Evolutionary conservation across 306 rosid species (phyloP).

Genomic region (Ammopiptanthus mongolicus): DNA sequence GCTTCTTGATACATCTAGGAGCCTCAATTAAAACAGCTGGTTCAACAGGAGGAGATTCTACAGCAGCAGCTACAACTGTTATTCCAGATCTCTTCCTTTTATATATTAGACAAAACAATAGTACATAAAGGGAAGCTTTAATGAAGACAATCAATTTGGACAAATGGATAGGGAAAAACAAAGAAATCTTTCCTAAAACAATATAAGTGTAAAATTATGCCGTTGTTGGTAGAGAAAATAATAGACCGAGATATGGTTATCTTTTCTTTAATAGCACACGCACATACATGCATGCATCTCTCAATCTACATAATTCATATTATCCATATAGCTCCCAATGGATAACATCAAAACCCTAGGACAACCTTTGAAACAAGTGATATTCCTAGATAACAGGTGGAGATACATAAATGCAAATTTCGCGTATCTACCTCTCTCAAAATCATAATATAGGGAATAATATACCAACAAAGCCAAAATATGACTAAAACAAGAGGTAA

Average conservation of each 20-base stretch:
- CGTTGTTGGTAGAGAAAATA: neutral
- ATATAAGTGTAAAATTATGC: neutral
- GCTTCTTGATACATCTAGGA: too few relatives aligned
- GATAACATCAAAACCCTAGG: neutral
- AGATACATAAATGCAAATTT: neutral
- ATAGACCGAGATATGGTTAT: neutral
- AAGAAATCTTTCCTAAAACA: neutral
- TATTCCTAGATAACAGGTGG: neutral
- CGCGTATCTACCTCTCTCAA: neutral
- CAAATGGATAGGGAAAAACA: neutral
- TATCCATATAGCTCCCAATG: neutral
- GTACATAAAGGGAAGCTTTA: neutral
- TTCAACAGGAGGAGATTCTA: too few relatives aligned
- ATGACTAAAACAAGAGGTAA: neutral
- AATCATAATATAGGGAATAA: neutral
- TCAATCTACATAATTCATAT: neutral
- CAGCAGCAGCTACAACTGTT: too few relatives aligned
- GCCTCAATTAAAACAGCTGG: too few relatives aligned
- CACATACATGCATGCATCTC: neutral
- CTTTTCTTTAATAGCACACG: neutral
- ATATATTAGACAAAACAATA: too few relatives aligned
- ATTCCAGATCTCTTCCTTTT: too few relatives aligned
- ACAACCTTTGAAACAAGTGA: neutral
- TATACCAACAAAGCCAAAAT: neutral
- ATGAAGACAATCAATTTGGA: neutral